phyloP scores from a whole-genome alignment of 1,139 yeast genomes.

The Wickerhamomyces sp. region DNA sequence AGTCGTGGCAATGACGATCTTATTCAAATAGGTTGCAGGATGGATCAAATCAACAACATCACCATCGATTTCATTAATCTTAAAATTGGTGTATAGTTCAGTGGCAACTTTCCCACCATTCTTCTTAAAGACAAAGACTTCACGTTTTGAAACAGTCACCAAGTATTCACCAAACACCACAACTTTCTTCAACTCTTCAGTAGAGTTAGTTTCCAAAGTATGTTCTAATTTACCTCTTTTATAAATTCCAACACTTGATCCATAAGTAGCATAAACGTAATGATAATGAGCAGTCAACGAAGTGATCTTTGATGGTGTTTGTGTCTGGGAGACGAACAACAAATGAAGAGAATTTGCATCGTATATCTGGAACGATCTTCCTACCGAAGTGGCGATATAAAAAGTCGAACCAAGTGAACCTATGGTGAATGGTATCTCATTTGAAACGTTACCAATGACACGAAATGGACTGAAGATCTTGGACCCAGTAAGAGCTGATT shows the following conservation, averaged over 20 bases:
- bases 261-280: constrained; percentile 75
- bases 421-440: constrained; percentile 77
- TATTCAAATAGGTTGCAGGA: constrained; percentile 90
- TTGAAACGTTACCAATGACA: constrained; percentile 65
- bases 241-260: constrained; percentile 66
- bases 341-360: constrained; percentile 87
- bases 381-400: constrained; percentile 86
- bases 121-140: constrained; percentile 61
- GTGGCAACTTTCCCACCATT: constrained; percentile 46
- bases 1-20: constrained; percentile 73
- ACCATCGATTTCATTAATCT: constrained; percentile 58
- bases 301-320: constrained; percentile 65
- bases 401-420: constrained; percentile 88
- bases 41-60: constrained; percentile 66
- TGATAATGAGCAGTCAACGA: constrained; percentile 80
- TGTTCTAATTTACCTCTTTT: constrained; percentile 76
- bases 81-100: constrained; percentile 61
- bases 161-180: constrained; percentile 77
- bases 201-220: constrained; percentile 34
- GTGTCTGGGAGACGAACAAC: constrained; percentile 79
- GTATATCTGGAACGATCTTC: constrained; percentile 84
- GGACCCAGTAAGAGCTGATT: constrained; percentile 32
- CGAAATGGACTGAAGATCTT: constrained; percentile 54
- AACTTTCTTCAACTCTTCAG: constrained; percentile 41
- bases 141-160: constrained; percentile 53